phyloP scores from a whole-genome alignment of 1,284 basidiomycete species.

The Melanopsichium pennsylvanicum region DNA sequence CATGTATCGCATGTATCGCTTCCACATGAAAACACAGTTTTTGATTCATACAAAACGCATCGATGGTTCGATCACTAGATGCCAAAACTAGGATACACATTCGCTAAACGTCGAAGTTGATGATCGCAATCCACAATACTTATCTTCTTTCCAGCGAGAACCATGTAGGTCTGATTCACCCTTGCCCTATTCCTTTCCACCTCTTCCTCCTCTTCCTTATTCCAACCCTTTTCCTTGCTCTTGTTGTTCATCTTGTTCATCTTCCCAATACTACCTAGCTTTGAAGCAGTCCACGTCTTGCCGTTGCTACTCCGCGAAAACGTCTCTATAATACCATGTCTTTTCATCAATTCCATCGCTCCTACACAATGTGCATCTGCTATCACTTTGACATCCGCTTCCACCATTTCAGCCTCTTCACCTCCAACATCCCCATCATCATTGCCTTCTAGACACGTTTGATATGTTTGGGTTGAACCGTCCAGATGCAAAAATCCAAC shows the following conservation, averaged over 20 bases:
- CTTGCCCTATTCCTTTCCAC: not conserved
- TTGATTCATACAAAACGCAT: too few species aligned
- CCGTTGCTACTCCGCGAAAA: slow-evolving; percentile 46
- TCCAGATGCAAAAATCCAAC: slow-evolving; percentile 39
- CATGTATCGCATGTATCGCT: too few species aligned
- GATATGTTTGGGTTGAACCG: slow-evolving; percentile 22
- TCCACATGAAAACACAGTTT: too few species aligned
- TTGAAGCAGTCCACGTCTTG: slow-evolving; percentile 38
- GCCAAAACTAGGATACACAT: slow-evolving; percentile 44
- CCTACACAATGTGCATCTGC: slow-evolving; percentile 36
- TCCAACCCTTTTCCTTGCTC: too few species aligned
- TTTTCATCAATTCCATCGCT: slow-evolving; percentile 31
- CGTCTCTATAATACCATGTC: slow-evolving; percentile 35
- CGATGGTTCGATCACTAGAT: slow-evolving; percentile 10
- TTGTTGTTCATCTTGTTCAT: not conserved
- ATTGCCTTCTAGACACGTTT: slow-evolving; percentile 22
- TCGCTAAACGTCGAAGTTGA: slow-evolving; percentile 38
- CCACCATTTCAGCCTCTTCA: slow-evolving; percentile 10
- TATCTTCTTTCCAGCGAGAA: slow-evolving; percentile 40
- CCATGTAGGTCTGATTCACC: slow-evolving; percentile 38
- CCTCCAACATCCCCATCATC: too few species aligned
- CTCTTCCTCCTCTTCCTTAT: not conserved
- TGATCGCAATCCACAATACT: slow-evolving; percentile 47
- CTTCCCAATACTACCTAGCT: slow-evolving; percentile 1
- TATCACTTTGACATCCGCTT: slow-evolving; percentile 26